A percentile compares a stretch with the other conserved stretches of the same genome.
Conservation (phyloP, 352 stramenopile species). For the Pseudoperonospora humuli region DNA sequence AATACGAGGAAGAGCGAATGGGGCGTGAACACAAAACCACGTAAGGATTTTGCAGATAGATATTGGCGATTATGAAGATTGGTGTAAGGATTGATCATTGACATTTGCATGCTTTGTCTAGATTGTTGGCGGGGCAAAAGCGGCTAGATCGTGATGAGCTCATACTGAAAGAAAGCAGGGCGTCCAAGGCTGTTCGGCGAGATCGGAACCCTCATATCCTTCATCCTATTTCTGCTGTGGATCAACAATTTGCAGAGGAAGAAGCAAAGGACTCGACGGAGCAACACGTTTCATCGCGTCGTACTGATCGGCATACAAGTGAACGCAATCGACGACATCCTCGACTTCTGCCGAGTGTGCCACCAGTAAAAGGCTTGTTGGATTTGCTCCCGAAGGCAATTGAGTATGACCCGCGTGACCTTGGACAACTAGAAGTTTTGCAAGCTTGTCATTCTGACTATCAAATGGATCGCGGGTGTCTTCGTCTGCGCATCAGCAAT, state of each 20-base stretch:
- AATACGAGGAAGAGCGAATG: conserved; percentile 72
- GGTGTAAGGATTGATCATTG: conserved; percentile 1
- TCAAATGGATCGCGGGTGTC: conserved; percentile 48
- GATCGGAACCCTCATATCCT: conserved; percentile 57
- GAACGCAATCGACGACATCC: conserved; percentile 56
- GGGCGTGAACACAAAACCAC: conserved; percentile 57
- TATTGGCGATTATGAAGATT: not conserved
- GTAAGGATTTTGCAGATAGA: conserved; percentile 20
- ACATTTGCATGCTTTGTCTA: conserved; percentile 11
- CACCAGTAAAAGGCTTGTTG: conserved; percentile 71
- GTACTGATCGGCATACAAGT: conserved; percentile 14
- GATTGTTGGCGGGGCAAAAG: conserved; percentile 65
- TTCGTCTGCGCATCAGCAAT: conserved; percentile 72
- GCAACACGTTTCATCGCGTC: conserved; percentile 1
- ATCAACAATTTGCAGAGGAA: conserved; percentile 11
- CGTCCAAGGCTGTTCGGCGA: conserved; percentile 23
- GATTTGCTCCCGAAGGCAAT: conserved; percentile 75
- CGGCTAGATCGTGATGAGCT: conserved; percentile 69
- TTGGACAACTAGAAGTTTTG: conserved; percentile 68
- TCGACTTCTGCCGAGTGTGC: conserved; percentile 68
- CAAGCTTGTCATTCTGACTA: conserved; percentile 78
- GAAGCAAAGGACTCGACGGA: not conserved
- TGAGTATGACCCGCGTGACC: conserved; percentile 38
- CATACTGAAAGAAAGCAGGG: conserved; percentile 59
- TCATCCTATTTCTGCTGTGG: conserved; percentile 20